Evolutionary conservation across 2,329 filamentous ascomycete species (phyloP).

Genomic region (Alternaria conjuncta): DNA sequence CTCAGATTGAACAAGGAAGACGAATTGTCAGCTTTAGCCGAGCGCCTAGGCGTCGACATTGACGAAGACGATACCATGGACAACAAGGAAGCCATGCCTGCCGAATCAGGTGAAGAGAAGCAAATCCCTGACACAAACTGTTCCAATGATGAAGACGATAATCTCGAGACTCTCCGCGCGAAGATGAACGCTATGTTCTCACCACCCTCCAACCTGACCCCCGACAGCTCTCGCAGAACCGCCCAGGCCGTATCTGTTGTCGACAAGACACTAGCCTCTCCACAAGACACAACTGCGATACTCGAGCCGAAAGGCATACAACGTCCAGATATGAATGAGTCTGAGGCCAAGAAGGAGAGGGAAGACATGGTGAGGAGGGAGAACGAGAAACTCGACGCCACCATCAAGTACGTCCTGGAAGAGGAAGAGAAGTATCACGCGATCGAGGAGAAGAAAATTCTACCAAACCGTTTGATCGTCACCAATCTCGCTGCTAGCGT

Average conservation of each 20-base stretch:
- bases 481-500: constrained; percentile 37
- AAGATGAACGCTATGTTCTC: not conserved
- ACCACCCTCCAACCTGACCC: not conserved
- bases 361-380: constrained; percentile 15
- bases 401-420: constrained; percentile 14
- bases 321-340: constrained; percentile 7
- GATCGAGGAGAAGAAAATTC: constrained; percentile 13
- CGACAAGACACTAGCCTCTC: not conserved
- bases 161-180: constrained; percentile 3
- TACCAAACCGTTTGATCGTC: constrained; percentile 26
- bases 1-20: not conserved
- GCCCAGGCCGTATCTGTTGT: not conserved
- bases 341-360: constrained; percentile 12
- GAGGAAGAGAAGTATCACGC: constrained; percentile 15
- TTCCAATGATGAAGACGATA: not conserved
- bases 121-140: not conserved
- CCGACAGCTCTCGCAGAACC: not conserved
- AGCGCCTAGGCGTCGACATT: not conserved
- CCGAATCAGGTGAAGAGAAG: not conserved
- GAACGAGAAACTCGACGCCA: constrained; percentile 6
- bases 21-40: not conserved
- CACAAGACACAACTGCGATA: not conserved
- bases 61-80: not conserved
- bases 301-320: not conserved
- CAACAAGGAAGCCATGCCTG: not conserved